A percentile compares a stretch with the other conserved stretches of the same genome.
These are phyloP conservation scores for Phytopythium montanum DNA, from an alignment of 352 stramenopile genomes.

Conservation along the genomic window DNA sequence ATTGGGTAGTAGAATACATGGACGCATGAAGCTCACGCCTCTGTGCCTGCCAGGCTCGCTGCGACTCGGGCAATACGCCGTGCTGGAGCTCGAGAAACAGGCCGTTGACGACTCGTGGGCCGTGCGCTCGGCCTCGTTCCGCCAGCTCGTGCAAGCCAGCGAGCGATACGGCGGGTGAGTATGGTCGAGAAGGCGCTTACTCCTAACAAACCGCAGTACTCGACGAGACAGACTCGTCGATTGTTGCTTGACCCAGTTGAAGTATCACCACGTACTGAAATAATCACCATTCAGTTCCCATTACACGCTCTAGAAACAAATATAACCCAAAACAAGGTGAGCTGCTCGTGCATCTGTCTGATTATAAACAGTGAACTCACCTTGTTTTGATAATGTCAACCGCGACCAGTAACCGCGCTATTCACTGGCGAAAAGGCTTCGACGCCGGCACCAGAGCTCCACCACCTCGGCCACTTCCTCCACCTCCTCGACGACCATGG, in stretches of 20 bases:
- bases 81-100: conserved; percentile 63
- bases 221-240: too few species aligned
- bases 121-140: conserved; percentile 38
- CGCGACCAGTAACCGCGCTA: neutral
- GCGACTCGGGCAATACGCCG: conserved; percentile 63
- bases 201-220: too few species aligned
- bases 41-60: conserved; percentile 40
- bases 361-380: neutral
- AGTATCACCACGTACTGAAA: too few species aligned
- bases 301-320: neutral
- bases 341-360: neutral
- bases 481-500: neutral
- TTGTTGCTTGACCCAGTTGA: neutral
- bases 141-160: conserved; percentile 27
- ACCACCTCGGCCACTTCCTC: neutral
- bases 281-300: too few species aligned
- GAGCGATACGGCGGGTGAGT: conserved; percentile 7
- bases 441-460: neutral
- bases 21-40: neutral
- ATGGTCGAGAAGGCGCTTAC: neutral
- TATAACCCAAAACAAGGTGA: neutral
- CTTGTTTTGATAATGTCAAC: neutral
- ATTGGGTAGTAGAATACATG: neutral
- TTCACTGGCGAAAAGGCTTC: conserved; percentile 4
- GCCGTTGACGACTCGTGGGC: conserved; percentile 43